Evolutionary conservation across 2,329 filamentous ascomycete genomes (phyloP).

Genomic region (Amauroascus niger): DNA sequence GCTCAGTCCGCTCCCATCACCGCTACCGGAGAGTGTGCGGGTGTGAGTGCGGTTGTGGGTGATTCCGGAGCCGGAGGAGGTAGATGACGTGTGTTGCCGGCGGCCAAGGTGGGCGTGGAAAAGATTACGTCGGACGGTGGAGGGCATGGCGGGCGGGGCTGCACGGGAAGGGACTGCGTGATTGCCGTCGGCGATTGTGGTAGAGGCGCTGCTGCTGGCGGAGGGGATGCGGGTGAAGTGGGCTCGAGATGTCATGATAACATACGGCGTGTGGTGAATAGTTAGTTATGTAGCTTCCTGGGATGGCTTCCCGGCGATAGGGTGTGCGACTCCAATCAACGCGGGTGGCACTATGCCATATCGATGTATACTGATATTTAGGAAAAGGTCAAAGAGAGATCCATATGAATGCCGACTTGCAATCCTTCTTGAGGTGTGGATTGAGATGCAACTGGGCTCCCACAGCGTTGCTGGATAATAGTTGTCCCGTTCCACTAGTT

Average conservation of each 20-base stretch:
- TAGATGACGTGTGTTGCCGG: conserved; percentile 5
- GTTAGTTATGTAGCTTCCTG: too few species aligned
- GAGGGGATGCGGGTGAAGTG: conserved; percentile 15
- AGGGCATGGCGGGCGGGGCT: conserved; percentile 5
- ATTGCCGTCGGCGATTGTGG: conserved; percentile 4
- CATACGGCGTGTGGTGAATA: neutral
- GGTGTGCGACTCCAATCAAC: too few species aligned
- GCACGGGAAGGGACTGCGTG: neutral
- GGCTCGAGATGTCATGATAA: conserved; percentile 11
- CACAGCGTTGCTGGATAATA: too few species aligned
- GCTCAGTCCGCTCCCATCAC: conserved; percentile 7
- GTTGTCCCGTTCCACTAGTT: too few species aligned
- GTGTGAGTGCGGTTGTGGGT: conserved; percentile 1
- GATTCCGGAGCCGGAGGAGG: neutral
- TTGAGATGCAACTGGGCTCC: too few species aligned
- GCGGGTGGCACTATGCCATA: too few species aligned
- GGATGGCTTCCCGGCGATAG: too few species aligned
- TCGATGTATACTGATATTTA: too few species aligned
- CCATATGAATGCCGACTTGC: too few species aligned
- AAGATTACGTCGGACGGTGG: conserved; percentile 15
- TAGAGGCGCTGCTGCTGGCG: conserved; percentile 13
- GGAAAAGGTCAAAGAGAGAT: too few species aligned
- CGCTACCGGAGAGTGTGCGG: conserved; percentile 1
- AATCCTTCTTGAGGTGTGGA: too few species aligned
- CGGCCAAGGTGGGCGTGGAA: conserved; percentile 12